Conservation (phyloP, 2,329 filamentous ascomycete genomes). For the Aspergillus arachidicola region DNA sequence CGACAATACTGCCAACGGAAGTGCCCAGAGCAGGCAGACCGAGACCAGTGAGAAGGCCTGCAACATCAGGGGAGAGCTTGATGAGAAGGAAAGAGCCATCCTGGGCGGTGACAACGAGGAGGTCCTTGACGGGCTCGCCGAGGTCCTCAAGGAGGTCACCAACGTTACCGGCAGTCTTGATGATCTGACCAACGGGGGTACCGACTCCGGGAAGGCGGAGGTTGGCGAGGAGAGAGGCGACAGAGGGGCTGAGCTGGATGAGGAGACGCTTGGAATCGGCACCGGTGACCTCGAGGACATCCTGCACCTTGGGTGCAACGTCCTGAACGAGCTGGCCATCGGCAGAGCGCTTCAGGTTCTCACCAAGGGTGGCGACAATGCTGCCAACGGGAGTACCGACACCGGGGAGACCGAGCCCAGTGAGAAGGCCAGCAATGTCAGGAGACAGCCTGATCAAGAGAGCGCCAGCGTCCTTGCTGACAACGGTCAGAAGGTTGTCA, state of each 20-base stretch:
- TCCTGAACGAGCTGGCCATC: slow-evolving; percentile 31
- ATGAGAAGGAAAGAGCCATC: slow-evolving; percentile 25
- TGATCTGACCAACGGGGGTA: slow-evolving; percentile 28
- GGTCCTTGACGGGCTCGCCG: slow-evolving; percentile 19
- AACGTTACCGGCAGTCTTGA: slow-evolving; percentile 27
- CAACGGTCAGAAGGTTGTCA: slow-evolving; percentile 34
- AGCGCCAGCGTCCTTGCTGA: slow-evolving; percentile 31
- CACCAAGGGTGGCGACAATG: slow-evolving; percentile 29
- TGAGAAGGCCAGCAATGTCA: slow-evolving; percentile 29
- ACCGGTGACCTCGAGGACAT: slow-evolving; percentile 33
- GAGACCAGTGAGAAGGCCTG: slow-evolving; percentile 26
- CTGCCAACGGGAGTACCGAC: slow-evolving; percentile 32
- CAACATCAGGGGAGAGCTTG: slow-evolving; percentile 23
- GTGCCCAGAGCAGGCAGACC: slow-evolving; percentile 30
- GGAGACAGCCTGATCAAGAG: slow-evolving; percentile 35
- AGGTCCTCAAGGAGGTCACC: slow-evolving; percentile 33
- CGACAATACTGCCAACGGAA: slow-evolving; percentile 32
- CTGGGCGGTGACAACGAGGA: slow-evolving; percentile 24
- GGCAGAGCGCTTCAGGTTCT: slow-evolving; percentile 32
- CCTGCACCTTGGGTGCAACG: slow-evolving; percentile 26
- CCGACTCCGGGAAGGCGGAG: slow-evolving; percentile 33
- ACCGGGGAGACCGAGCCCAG: slow-evolving; percentile 32
- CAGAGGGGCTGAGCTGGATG: slow-evolving; percentile 34
- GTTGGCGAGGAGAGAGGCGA: slow-evolving; percentile 29
- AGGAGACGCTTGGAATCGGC: slow-evolving; percentile 32